Conservation (phyloP, 75 land plant species). For the Pinus tabuliformis region DNA sequence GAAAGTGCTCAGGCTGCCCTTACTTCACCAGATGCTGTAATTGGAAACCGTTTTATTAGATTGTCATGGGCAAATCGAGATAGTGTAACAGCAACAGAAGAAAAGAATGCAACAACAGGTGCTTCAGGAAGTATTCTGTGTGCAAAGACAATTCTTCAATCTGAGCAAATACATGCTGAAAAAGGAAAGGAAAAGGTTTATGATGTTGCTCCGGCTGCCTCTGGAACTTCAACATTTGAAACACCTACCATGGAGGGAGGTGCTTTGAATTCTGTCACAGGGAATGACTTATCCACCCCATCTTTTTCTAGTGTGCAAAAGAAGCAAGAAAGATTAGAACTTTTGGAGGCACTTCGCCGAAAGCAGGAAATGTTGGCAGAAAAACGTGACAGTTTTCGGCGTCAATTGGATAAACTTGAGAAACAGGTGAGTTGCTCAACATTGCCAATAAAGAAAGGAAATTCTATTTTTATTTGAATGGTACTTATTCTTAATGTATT, state of each 20-base stretch:
- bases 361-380: conserved; percentile 86
- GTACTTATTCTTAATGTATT: background rate
- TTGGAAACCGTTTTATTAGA: conserved; percentile 96
- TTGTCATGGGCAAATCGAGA: conserved; percentile 97
- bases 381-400: conserved; percentile 83
- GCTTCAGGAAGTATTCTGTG: conserved; percentile 9
- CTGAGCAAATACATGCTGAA: conserved; percentile 21
- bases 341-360: conserved; percentile 80
- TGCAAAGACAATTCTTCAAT: conserved; percentile 14
- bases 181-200: conserved; percentile 43
- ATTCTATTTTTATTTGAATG: background rate
- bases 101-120: conserved; percentile 16
- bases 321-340: conserved; percentile 75
- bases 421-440: conserved; percentile 59
- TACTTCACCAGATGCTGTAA: conserved; percentile 91
- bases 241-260: conserved; percentile 23
- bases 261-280: conserved; percentile 14
- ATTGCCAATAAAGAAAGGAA: background rate
- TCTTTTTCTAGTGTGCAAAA: conserved; percentile 35
- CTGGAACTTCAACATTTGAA: conserved; percentile 14
- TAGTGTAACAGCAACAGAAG: conserved; percentile 43
- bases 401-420: conserved; percentile 65
- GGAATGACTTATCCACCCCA: conserved; percentile 36
- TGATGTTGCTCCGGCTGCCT: conserved; percentile 20
- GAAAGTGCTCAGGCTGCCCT: conserved; percentile 92